Evolutionary conservation across 192 early-diverging fungal genomes (phyloP), one percentile per base, ranked within the genome.

Genomic region (Pilaira anomala): DNA sequence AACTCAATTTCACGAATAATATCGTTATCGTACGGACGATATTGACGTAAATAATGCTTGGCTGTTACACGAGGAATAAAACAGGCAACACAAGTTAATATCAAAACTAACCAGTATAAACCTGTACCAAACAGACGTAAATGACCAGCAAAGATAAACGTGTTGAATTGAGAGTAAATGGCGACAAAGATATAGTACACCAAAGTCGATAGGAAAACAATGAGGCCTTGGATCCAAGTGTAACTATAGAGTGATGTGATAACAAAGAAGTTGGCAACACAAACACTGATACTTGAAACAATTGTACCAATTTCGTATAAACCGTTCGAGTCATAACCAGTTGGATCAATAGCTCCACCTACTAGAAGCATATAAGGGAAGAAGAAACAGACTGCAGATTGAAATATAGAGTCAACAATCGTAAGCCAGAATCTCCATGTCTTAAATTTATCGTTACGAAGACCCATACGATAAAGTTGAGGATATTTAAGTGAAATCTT

Each of bases 1-100:
- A 72, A 25, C 39, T 72, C 94, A 68, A 84, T 92, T 26, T 95
- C 94, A 46, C 91, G 91, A 50, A 97, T 83, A 40, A 97, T 83
- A 26, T 94, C 87, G 7, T 86, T 85, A 72, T 97, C 91, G 44
- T 80, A 90, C 1, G 95, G 95, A 30, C 76, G 76, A 66, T 89
- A 83, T 33, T 85, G 80, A 28, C 91, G 88, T 14, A 81, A 75
- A 41, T 79, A 70, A 68, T 86, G 89, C 74, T 88, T 86, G 46
- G 78, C 74, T 26, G 80, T 72, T 45, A 87, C 78, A 41, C 91
- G 87, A 19, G 95, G 95, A 63, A 92, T 60, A 71, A 90, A 81
- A 40, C 91, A 90, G 18, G 86, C 36, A 0, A 85, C 51, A 3
- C 84, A 69, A 0, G 80, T 78, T 19, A 94, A 60, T 2, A 79